These are phyloP conservation scores for Graphium sp. DNA, from an alignment of 2,329 filamentous ascomycete genomes.

Conservation along the genomic window DNA sequence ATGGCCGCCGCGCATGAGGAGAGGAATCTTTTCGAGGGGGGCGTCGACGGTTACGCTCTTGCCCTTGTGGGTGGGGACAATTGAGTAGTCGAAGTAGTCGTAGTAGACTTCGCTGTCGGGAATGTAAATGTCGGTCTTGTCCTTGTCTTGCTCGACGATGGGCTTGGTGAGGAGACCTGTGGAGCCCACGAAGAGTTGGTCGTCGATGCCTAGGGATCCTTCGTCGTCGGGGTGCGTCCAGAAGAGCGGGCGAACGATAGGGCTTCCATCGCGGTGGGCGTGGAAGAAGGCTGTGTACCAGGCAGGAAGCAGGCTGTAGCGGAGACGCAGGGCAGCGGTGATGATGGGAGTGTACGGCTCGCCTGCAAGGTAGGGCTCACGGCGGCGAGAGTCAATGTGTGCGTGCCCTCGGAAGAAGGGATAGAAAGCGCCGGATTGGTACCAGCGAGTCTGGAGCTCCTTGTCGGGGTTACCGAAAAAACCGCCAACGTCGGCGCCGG, in stretches of 20 bases:
- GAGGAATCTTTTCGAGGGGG: conserved; percentile 70
- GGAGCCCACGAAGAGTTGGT: conserved; percentile 80
- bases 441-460: conserved; percentile 86
- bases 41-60: conserved; percentile 54
- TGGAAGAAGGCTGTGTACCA: conserved; percentile 98
- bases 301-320: conserved; percentile 76
- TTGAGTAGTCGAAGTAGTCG: conserved; percentile 81
- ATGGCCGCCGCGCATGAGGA: conserved; percentile 87
- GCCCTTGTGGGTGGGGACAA: conserved; percentile 52
- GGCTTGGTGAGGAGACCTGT: conserved; percentile 90
- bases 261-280: conserved; percentile 65
- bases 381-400: conserved; percentile 86
- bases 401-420: conserved; percentile 96
- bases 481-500: conserved; percentile 87
- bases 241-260: conserved; percentile 83
- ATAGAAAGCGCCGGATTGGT: conserved; percentile 91
- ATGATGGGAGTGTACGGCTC: conserved; percentile 79
- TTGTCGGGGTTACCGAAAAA: conserved; percentile 96
- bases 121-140: conserved; percentile 65
- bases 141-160: conserved; percentile 60
- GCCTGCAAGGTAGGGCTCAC: conserved; percentile 79
- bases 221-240: conserved; percentile 83
- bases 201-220: conserved; percentile 71
- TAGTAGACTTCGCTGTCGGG: conserved; percentile 84
- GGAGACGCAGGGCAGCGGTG: conserved; percentile 69